Conservation (phyloP, 2,329 filamentous ascomycete genomes). For the Penicillium sp. region DNA sequence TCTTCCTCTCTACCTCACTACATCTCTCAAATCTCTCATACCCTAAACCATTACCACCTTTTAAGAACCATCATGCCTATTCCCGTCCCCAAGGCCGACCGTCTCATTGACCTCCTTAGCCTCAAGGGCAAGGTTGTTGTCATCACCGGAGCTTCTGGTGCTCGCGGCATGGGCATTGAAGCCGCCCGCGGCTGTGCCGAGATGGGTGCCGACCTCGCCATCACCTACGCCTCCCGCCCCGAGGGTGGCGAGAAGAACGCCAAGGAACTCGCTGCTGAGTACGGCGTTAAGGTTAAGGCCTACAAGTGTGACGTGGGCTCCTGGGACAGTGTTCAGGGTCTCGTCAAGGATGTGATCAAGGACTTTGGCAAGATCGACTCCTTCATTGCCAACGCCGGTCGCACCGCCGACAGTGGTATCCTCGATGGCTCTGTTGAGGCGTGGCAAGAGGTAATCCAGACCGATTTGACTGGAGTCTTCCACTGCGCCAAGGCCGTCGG, state of each 20-base stretch:
- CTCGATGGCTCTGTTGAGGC: slow-evolving; percentile 71
- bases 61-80: slow-evolving; percentile 38
- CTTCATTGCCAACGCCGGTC: slow-evolving; percentile 70
- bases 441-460: slow-evolving; percentile 75
- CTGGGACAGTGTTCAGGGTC: slow-evolving; percentile 57
- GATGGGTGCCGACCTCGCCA: slow-evolving; percentile 64
- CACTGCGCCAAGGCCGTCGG: slow-evolving; percentile 89
- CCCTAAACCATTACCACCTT: neutral
- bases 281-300: slow-evolving; percentile 66
- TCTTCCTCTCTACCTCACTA: neutral
- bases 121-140: slow-evolving; percentile 52
- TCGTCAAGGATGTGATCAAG: slow-evolving; percentile 61
- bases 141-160: slow-evolving; percentile 55
- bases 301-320: slow-evolving; percentile 65
- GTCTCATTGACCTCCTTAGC: slow-evolving; percentile 46
- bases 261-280: slow-evolving; percentile 59
- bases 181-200: slow-evolving; percentile 66
- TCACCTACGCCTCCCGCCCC: slow-evolving; percentile 66
- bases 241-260: slow-evolving; percentile 67
- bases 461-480: slow-evolving; percentile 84
- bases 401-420: slow-evolving; percentile 68
- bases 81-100: slow-evolving; percentile 34
- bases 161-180: slow-evolving; percentile 69
- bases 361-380: slow-evolving; percentile 72
- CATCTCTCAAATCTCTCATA: neutral